Base-by-base conservation (phyloP, 768 basidiomycete species). In the Hygrocybe coccinea region DNA sequence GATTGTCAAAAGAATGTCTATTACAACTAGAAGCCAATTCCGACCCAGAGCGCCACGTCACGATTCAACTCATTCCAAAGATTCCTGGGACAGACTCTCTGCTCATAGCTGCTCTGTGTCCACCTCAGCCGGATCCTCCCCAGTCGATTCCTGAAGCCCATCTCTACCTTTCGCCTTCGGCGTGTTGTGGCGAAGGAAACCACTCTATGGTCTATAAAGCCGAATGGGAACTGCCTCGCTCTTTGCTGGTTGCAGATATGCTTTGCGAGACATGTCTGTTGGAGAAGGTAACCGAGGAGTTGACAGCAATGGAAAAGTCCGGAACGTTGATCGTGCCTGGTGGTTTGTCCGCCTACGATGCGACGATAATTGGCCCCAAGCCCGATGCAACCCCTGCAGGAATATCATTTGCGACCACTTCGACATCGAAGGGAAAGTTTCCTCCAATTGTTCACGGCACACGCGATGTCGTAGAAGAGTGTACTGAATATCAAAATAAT, bases 141-240 rank as follows among this genome's bases (percentile, higher is more conserved):
- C 50, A 65, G 38, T 36, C 64, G 15, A 38, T 65, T 5, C 67
- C 67, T 21, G 77, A 75, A 50, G 78, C 76, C 1, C 80, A 84
- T 61, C 68, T 84, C 15, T 79, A 81, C 53, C 57, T 85, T 50
- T 73, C 74, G 1, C 72, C 75, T 0, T 36, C 41, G 0, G 60
- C 72, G 34, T 45, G 17, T 17, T 57, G 74, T 6, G 84, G 82
- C 4, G 0, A 12, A 0, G 83, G 85, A 0, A 60, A 80, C 60
- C 84, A 86, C 60, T 85, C 84, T 0, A 45, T 66, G 34, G 79
- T 82, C 0, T 79, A 80, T 60, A 62, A 70, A 38, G 80, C 74
- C 5, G 78, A 81, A 52, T 77, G 77, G 71, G 79, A 80, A 38
- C 60, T 85, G 1, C 82, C 83, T 1, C 73, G 76, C 1, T 65